Evolutionary conservation across 2,329 filamentous ascomycete species (phyloP).

Genomic region (Alternaria burnsii): DNA sequence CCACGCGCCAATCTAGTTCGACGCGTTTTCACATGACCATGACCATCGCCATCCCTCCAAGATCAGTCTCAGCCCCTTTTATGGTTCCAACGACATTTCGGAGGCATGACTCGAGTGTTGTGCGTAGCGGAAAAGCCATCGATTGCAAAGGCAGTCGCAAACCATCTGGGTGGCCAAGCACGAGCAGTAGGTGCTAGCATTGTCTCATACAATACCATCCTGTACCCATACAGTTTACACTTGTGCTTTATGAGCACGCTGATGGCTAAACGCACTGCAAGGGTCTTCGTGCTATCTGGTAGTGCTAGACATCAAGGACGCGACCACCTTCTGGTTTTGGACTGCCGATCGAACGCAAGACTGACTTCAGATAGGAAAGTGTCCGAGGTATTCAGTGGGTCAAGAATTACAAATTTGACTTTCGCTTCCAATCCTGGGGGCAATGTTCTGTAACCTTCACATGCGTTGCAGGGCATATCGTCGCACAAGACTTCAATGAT

Average conservation of each 20-base stretch:
- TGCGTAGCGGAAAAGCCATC: slow-evolving; percentile 91
- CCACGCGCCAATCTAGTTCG: slow-evolving; percentile 33
- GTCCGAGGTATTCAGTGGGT: slow-evolving; percentile 77
- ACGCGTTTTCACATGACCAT: slow-evolving; percentile 51
- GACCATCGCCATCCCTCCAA: not conserved
- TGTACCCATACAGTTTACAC: not conserved
- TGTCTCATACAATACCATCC: not conserved
- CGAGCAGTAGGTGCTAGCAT: slow-evolving; percentile 65
- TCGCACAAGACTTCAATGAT: slow-evolving; percentile 76
- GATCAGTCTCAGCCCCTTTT: slow-evolving; percentile 6
- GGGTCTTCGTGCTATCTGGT: not conserved
- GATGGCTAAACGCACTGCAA: not conserved
- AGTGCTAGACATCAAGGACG: not conserved
- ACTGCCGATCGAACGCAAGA: not conserved
- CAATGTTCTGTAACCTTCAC: slow-evolving; percentile 90
- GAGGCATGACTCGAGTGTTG: slow-evolving; percentile 64
- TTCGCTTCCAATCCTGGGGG: slow-evolving; percentile 87
- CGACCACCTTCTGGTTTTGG: not conserved
- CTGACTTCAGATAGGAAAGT: slow-evolving; percentile 62
- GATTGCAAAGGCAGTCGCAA: slow-evolving; percentile 92
- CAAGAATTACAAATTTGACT: slow-evolving; percentile 94
- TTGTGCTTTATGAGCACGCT: not conserved
- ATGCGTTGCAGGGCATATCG: slow-evolving; percentile 88
- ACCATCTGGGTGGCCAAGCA: slow-evolving; percentile 83
- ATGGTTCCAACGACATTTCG: slow-evolving; percentile 9